These are phyloP conservation scores for Multifurca ochricompacta DNA, from an alignment of 768 basidiomycete genomes.

Conservation along the genomic window DNA sequence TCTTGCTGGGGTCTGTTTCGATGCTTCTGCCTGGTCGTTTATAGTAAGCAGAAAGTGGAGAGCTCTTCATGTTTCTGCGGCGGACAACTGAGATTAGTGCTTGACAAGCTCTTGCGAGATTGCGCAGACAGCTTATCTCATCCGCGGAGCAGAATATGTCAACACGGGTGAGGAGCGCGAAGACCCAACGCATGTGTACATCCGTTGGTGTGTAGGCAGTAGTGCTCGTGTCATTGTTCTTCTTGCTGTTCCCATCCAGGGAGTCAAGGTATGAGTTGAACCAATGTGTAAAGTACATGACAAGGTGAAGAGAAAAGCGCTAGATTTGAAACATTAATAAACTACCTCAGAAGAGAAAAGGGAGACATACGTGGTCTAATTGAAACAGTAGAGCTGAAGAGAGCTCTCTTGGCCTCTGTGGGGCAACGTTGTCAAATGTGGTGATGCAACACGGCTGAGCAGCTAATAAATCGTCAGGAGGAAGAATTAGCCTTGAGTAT, in stretches of 20 bases:
- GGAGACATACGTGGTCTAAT: slow-evolving; percentile 56
- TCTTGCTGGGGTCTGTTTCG: background rate
- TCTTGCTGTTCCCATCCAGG: slow-evolving; percentile 20
- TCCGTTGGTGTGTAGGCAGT: slow-evolving; percentile 35
- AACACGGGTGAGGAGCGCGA: slow-evolving; percentile 59
- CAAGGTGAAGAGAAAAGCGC: slow-evolving; percentile 63
- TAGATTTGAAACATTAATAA: slow-evolving; percentile 26
- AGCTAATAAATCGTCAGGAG: slow-evolving; percentile 2
- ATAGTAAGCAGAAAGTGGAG: background rate
- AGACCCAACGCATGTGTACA: slow-evolving; percentile 70
- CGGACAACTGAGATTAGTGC: slow-evolving; percentile 22
- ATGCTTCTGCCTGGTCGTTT: slow-evolving; percentile 1
- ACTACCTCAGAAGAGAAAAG: background rate
- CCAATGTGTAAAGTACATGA: slow-evolving; percentile 84
- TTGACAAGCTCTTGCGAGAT: slow-evolving; percentile 64
- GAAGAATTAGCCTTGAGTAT: background rate
- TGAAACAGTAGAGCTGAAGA: slow-evolving; percentile 46
- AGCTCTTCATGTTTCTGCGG: background rate
- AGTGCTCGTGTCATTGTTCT: background rate
- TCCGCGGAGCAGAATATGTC: slow-evolving; percentile 66
- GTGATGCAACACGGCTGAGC: background rate
- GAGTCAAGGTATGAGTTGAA: slow-evolving; percentile 51
- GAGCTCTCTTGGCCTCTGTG: slow-evolving; percentile 34
- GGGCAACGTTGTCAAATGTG: background rate
- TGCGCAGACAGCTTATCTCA: slow-evolving; percentile 70